Conservation (phyloP, 1,139 yeast species). For the Debaryomycetaceae sp. region DNA sequence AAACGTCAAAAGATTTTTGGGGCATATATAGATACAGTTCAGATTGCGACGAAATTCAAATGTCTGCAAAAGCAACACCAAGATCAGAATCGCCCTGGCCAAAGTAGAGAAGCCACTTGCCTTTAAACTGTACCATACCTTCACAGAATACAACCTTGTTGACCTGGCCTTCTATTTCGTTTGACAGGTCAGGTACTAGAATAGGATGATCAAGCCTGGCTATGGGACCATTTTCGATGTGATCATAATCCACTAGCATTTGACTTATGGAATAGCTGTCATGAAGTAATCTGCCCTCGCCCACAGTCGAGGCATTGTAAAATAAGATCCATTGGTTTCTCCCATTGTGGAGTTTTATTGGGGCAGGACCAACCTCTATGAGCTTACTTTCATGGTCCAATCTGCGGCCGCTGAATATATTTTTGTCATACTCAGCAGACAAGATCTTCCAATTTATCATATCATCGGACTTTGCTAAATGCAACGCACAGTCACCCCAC, state of each 20-base stretch:
- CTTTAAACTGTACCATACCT: slow-evolving; percentile 42
- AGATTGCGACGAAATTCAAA: neutral
- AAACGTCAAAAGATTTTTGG: too few relatives aligned
- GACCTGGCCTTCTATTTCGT: slow-evolving; percentile 42
- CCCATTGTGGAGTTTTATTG: slow-evolving; percentile 31
- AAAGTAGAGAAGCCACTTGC: slow-evolving; percentile 41
- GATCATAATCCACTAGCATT: slow-evolving; percentile 43
- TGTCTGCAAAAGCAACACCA: slow-evolving; percentile 40
- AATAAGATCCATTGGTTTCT: slow-evolving; percentile 36
- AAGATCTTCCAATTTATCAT: slow-evolving; percentile 33
- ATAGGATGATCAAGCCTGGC: slow-evolving; percentile 39
- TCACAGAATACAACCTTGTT: slow-evolving; percentile 44
- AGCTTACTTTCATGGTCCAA: slow-evolving; percentile 34
- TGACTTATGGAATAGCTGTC: slow-evolving; percentile 38
- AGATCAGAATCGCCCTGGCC: slow-evolving; percentile 46
- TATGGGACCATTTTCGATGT: slow-evolving; percentile 32
- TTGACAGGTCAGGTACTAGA: slow-evolving; percentile 32
- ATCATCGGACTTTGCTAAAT: slow-evolving; percentile 36
- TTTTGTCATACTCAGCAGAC: slow-evolving; percentile 16
- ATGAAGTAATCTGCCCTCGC: slow-evolving; percentile 26
- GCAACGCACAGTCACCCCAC: slow-evolving; percentile 43
- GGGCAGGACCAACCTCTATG: slow-evolving; percentile 46
- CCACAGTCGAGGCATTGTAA: slow-evolving; percentile 41
- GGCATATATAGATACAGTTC: neutral
- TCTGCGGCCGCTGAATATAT: slow-evolving; percentile 28